Base-by-base conservation (phyloP, 2,329 filamentous ascomycete genomes). In the Phaeosphaeria sp. region DNA sequence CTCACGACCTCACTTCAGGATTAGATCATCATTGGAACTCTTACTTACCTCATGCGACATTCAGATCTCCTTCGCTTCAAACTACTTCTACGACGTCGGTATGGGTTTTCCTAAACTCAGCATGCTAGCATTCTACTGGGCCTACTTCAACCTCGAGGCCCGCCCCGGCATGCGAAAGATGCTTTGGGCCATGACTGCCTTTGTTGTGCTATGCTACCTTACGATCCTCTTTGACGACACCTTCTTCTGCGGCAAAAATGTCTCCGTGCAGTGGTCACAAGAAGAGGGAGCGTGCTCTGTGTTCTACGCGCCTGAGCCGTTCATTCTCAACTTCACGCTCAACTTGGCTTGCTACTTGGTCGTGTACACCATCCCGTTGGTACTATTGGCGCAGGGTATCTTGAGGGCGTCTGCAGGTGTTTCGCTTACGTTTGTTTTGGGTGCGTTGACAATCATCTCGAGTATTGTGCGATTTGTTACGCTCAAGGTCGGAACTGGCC, bases 81-180 rank as follows among this genome's bases (percentile, higher is more conserved):
- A 68, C 50, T 68, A 68, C 52, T 68, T 68, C 56, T 68, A 68
- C 53, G 66, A 68, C 39, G 54, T 68, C 23, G 66, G 66, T 2
- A 68, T 68, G 64, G 66, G 66, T 0, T 68, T 68, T 39, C 66
- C 66, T 11, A 68, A 68, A 44, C 63, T 68, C 42, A 67, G 66
- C 39, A 68, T 68, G 66, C 59, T 68, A 7, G 66, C 64, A 3
- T 68, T 68, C 41, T 68, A 67, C 58, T 68, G 64, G 66, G 49
- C 55, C 1, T 68, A 56, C 47, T 68, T 68, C 60, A 58, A 68
- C 42, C 59, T 68, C 5, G 49, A 58, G 3, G 49, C 60, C 2
- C 59, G 60, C 11, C 64, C 66, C n/a, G 60, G 53, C 1, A 59
- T 68, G 54, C 65, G 64, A 43, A 67, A 63, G 54, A 68, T 67